Conservation (phyloP, 1,284 basidiomycete species). For the Ceratobasidium sp. region DNA sequence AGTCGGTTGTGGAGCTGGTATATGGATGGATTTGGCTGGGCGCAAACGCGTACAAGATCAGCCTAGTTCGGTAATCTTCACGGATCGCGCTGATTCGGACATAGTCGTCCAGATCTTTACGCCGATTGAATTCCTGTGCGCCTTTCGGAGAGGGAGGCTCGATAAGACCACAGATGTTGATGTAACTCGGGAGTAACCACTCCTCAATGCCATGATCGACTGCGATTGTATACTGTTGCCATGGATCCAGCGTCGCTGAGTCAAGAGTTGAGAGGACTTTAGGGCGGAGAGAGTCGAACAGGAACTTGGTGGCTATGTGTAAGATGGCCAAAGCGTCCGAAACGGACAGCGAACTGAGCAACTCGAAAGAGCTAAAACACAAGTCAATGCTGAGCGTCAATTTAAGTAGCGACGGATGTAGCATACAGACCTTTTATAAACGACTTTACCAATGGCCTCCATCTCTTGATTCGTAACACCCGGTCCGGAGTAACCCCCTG, state of each 20-base stretch:
- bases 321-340: neutral
- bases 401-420: too few relatives aligned
- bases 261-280: slow-evolving; percentile 1
- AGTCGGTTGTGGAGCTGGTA: too few relatives aligned
- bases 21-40: too few relatives aligned
- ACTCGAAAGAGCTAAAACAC: neutral
- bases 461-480: slow-evolving; percentile 1
- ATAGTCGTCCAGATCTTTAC: slow-evolving; percentile 11
- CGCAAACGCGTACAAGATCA: slow-evolving; percentile 4
- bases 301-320: slow-evolving; percentile 18
- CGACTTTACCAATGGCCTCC: slow-evolving; percentile 9
- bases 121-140: neutral
- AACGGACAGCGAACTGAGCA: too few relatives aligned
- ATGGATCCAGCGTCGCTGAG: neutral
- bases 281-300: slow-evolving; percentile 4
- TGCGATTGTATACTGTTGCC: neutral
- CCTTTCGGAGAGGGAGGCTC: neutral
- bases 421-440: slow-evolving; percentile 27
- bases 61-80: slow-evolving; percentile 19
- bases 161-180: slow-evolving; percentile 3
- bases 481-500: slow-evolving; percentile 17
- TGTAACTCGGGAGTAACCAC: neutral
- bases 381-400: too few relatives aligned
- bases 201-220: slow-evolving; percentile 6
- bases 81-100: slow-evolving; percentile 6